These are phyloP conservation scores for Aspergillus clavatus DNA, from an alignment of 2,329 filamentous ascomycete genomes.

Conservation along the genomic window DNA sequence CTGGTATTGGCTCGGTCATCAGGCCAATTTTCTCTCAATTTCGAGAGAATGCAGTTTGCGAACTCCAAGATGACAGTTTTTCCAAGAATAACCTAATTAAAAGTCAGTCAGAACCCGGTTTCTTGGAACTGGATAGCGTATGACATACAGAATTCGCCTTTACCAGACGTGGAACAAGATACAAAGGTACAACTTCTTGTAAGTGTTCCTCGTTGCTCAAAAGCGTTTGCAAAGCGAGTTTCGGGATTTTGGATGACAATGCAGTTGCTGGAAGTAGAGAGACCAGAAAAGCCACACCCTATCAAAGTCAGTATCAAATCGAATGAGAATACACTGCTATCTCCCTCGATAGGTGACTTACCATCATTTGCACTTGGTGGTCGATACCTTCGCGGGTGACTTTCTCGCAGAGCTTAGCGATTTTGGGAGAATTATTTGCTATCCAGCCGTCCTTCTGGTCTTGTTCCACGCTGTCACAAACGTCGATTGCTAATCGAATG, in stretches of 20 bases:
- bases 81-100: slow-evolving; percentile 16
- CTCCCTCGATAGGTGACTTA: slow-evolving; percentile 13
- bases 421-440: slow-evolving; percentile 27
- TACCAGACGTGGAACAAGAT: slow-evolving; percentile 26
- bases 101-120: slow-evolving; percentile 11
- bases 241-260: slow-evolving; percentile 25
- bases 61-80: slow-evolving; percentile 19
- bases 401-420: slow-evolving; percentile 38
- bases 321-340: not conserved
- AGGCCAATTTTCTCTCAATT: slow-evolving; percentile 12
- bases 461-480: slow-evolving; percentile 31
- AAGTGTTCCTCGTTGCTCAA: slow-evolving; percentile 19
- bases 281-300: slow-evolving; percentile 32
- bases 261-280: slow-evolving; percentile 22
- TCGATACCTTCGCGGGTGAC: slow-evolving; percentile 26
- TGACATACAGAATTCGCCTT: slow-evolving; percentile 37
- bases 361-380: slow-evolving; percentile 31
- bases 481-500: slow-evolving; percentile 33
- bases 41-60: slow-evolving; percentile 20
- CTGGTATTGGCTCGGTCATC: slow-evolving; percentile 6
- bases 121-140: not conserved
- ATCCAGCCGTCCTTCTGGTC: slow-evolving; percentile 34
- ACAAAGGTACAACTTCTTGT: slow-evolving; percentile 19
- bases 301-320: slow-evolving; percentile 1
- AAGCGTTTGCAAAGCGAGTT: slow-evolving; percentile 21